A percentile compares a stretch with the other conserved stretches of the same genome.
These are phyloP conservation scores for Cajanus cajan DNA, from an alignment of 306 rosid species.

Conservation along the genomic window DNA sequence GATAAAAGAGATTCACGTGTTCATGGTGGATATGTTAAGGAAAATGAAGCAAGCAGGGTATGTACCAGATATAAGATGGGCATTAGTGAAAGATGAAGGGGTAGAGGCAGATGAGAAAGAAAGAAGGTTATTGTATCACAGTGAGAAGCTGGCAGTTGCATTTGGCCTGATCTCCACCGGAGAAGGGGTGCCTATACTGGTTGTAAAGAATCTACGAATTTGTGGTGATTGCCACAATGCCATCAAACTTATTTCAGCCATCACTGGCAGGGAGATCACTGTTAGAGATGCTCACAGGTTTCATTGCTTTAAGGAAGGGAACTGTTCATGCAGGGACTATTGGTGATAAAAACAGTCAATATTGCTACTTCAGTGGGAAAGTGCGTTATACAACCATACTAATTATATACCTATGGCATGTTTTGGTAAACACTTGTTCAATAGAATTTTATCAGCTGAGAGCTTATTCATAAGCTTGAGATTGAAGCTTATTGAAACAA, in stretches of 20 bases:
- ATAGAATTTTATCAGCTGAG: not conserved
- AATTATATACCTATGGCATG: not conserved
- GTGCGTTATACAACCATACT: not conserved
- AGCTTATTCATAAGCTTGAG: not conserved
- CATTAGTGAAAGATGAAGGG: constrained; percentile 58
- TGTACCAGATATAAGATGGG: constrained; percentile 63
- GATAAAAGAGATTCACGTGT: constrained; percentile 62
- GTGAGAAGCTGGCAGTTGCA: constrained; percentile 80
- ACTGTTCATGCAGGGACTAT: constrained; percentile 79
- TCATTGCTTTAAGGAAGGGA: constrained; percentile 74
- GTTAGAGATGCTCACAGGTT: constrained; percentile 77
- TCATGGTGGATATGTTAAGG: constrained; percentile 59
- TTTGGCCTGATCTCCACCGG: constrained; percentile 63
- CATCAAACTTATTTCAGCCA: constrained; percentile 62
- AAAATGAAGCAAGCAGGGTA: constrained; percentile 70
- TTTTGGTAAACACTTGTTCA: not conserved
- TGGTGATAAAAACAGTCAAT: constrained; percentile 45
- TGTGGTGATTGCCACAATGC: constrained; percentile 91
- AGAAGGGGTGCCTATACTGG: constrained; percentile 67
- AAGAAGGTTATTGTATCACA: constrained; percentile 58
- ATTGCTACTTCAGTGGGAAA: not conserved
- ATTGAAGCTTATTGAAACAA: not conserved
- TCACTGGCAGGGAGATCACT: constrained; percentile 69
- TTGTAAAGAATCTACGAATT: constrained; percentile 77
- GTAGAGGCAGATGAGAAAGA: constrained; percentile 61